Evolutionary conservation across 371 early-diverging fungal species (phyloP).

Genomic region (Quaeritorhiza haematococci): DNA sequence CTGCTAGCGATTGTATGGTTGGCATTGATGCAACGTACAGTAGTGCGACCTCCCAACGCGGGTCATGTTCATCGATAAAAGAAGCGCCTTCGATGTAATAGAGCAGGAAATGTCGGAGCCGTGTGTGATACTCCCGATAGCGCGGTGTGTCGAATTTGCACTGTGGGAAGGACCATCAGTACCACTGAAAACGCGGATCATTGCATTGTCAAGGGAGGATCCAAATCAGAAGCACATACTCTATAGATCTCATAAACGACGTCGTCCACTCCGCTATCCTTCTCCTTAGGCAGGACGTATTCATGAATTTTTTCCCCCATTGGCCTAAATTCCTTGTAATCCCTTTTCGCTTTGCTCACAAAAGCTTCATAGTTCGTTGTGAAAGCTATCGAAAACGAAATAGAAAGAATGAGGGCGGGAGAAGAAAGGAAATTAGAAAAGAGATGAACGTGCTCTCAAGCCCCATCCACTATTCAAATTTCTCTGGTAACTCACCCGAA

Average conservation of each 20-base stretch:
- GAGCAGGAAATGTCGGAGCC: constrained; percentile 71
- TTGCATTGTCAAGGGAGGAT: not conserved
- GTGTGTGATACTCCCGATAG: constrained; percentile 69
- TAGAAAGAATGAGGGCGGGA: not conserved
- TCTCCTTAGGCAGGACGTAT: constrained; percentile 39
- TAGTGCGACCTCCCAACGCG: constrained; percentile 73
- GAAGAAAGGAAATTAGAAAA: not conserved
- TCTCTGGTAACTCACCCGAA: not conserved
- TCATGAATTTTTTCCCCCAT: constrained; percentile 67
- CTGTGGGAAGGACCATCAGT: constrained; percentile 19
- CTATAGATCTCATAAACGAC: constrained; percentile 70
- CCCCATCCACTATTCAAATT: not conserved
- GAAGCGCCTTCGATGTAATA: constrained; percentile 89
- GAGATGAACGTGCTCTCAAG: not conserved
- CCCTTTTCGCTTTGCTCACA: constrained; percentile 49
- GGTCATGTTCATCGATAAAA: constrained; percentile 77
- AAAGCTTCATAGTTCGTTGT: constrained; percentile 59
- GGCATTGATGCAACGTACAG: constrained; percentile 51
- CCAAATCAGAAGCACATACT: constrained; percentile 31
- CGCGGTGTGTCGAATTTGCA: constrained; percentile 53
- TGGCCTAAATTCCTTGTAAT: constrained; percentile 58
- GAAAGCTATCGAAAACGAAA: constrained; percentile 30
- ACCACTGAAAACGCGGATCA: not conserved
- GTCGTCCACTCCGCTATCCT: constrained; percentile 17
- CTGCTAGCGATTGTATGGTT: no score